Base-by-base conservation (phyloP, 495 filamentous ascomycete species). In the Penicillium flavigenum region DNA sequence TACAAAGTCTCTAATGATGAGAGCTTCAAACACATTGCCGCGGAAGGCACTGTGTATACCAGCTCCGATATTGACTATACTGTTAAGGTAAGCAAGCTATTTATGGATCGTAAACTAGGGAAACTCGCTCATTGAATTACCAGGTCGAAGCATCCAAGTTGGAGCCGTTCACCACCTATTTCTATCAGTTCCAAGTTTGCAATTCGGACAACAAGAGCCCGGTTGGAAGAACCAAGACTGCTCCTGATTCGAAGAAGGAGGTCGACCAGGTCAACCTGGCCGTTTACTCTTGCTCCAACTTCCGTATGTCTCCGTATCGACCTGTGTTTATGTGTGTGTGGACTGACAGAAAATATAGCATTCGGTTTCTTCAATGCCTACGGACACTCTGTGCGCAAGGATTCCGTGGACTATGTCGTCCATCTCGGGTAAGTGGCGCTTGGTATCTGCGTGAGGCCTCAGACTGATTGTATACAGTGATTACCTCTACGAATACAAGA, bases 21-120 rank as follows among this genome's bases (percentile, higher is more conserved):
- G 27, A 47, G 20, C 20, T 45, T 45, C 43, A 45, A 45, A 11
- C 43, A 45, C 43, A 45, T 45, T 20, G 75, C 75, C 6, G 70
- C 76, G 49, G 62, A 69, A 32, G 83, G 84, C 4, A 73, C 69
- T 9, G 83, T 74, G 0, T 87, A 82, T 64, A 89, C 86, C 0
- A 84, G 74, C 41, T 84, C 80, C 1, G 86, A 89, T 68, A 79
- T 89, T 27, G 86, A 89, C 60, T 89, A 83, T 60, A 89, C 86
- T 16, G 74, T 88, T 32, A 88, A 89, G 76, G 81, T 81, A 64
- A 19, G 43, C 43, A 45, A 45, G 22, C 43, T 26, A 20, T 26
- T 45, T 27, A 45, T 45, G 22, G 43, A 45, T 45, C 43, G 20
- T 11, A 45, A 7, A 27, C 11, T 42, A 16, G 43, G 43, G 43